Evolutionary conservation across 352 stramenopile species (phyloP), one percentile per base, ranked within the genome.

Genomic region (Globisporangium spinosum): DNA sequence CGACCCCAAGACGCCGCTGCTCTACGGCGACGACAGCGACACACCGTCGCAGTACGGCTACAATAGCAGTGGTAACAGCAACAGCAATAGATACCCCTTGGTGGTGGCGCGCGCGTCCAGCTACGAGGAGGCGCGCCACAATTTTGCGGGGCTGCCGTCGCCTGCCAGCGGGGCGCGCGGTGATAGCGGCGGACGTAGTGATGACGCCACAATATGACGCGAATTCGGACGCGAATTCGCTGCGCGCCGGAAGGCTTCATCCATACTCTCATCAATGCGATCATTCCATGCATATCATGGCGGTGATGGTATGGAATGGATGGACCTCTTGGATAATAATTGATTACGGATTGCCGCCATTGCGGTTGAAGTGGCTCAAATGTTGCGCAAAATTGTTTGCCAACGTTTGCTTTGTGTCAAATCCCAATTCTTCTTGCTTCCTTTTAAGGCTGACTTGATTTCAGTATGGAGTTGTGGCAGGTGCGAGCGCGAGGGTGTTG

Each of bases 1-100:
- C 63, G 79, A 91, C 71, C 75, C 80, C 3, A 91, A 87, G 72
- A 85, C 77, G 68, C 85, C 85, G 64, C 74, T 93, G 34, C 61
- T 93, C 49, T 80, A 82, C 65, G 72, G 69, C 58, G 67, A 65
- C 12, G 65, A 59, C 13, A 68, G 62, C 55, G 77, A 86, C 20
- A 34, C 63, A 17, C 71, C 62, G 34, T 71, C 35, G 13, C 49
- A 62, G 53, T 68, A 64, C 32, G 64, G 56, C 40, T 38, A 58
- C 43, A 75, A 65, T 0, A 38, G 53, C 29, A 62, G 76, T 32
- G 25, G 56, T 25, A 71, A 63, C 1, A 73, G 60, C 1, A 49
- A 34, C 32, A 71, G 65, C 6, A 71, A 66, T 43, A 63, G 57
- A 12, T 62, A 62, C 5, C 75, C 69, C 0, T 76, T 72, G 6